Evolutionary conservation across 345 rosid genomes (phyloP), one percentile per base, ranked within the genome.

Genomic region (Eucalyptus rudis): DNA sequence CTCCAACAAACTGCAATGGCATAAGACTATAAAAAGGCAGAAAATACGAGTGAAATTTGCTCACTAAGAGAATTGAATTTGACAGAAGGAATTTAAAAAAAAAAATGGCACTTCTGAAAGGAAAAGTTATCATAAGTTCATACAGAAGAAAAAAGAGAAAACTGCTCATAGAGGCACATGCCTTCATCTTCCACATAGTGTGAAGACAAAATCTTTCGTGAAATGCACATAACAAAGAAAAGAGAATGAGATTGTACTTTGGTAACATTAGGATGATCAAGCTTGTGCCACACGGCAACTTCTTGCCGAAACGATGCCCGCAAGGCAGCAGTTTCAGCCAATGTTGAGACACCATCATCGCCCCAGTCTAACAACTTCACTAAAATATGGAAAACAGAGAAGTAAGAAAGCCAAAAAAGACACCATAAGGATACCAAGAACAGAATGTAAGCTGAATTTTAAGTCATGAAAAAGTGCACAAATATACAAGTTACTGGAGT

Each of bases 271-370:
- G 95, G 97, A 93, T 98, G 98, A 91, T 94, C 89, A 62, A 98
- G 98, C 94, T 97, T 97, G 88, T 98, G 95, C 99, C 99, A 98
- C 89, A 98, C 99, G 71, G 97, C 96, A 88, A 98, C 99, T 90
- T 97, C 99, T 92, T 97, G 96, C 89, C 76, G 93, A 89, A 98
- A 98, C 47, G 98, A 95, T 91, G 95, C 93, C 86, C 98, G 94
- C 87, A 94, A 86, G 86, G 98, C 95, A 88, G 97, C 94, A 88
- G 96, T 96, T 94, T 95, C 99, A 88, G 95, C 94, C 49, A 91
- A 36, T 47, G 96, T 92, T 59, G 93, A 93, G 12, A 91, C 84
- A 66, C 96, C 96, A 92, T 96, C 96, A 90, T 96, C 97, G 45
- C 98, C 99, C 99, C 98, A 97, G 90, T 97, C 95, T 92, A 97